Percentiles rank a stretch among this genome's conserved stretches.
These are phyloP conservation scores for Corchorus olitorius DNA, from an alignment of 345 rosid species.

Conservation along the genomic window DNA sequence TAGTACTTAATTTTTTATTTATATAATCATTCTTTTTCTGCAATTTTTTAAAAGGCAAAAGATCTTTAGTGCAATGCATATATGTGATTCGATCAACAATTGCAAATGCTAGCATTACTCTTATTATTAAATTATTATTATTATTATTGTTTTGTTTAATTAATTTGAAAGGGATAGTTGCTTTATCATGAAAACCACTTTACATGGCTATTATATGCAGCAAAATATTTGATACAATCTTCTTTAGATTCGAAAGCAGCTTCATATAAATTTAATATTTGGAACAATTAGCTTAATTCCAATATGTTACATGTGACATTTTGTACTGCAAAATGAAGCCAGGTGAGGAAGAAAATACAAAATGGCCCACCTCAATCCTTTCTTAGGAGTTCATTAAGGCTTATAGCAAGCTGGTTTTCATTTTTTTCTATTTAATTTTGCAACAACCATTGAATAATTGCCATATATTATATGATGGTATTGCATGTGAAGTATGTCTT, in stretches of 20 bases:
- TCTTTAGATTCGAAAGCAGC: not conserved
- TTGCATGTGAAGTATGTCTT: conserved; percentile 4
- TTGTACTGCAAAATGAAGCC: not conserved
- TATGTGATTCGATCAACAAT: not conserved
- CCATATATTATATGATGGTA: not conserved
- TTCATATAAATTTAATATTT: not conserved
- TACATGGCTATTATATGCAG: not conserved
- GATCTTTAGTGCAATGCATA: not conserved
- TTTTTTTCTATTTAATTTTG: not conserved
- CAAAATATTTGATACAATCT: not conserved
- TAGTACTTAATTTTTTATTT: not conserved
- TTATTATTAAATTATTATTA: no score
- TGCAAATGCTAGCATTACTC: not conserved
- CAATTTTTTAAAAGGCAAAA: not conserved
- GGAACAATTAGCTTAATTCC: not conserved
- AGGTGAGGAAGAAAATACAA: not conserved
- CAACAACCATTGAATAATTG: not conserved
- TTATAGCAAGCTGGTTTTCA: not conserved
- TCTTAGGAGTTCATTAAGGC: not conserved
- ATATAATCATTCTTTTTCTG: not conserved
- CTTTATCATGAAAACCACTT: conserved; percentile 2
- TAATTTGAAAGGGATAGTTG: not conserved
- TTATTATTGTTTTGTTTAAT: no score
- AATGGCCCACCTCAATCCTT: not conserved
- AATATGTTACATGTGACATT: not conserved